Conservation (phyloP, 2,329 filamentous ascomycete species). For the Colletotrichum aenigma region DNA sequence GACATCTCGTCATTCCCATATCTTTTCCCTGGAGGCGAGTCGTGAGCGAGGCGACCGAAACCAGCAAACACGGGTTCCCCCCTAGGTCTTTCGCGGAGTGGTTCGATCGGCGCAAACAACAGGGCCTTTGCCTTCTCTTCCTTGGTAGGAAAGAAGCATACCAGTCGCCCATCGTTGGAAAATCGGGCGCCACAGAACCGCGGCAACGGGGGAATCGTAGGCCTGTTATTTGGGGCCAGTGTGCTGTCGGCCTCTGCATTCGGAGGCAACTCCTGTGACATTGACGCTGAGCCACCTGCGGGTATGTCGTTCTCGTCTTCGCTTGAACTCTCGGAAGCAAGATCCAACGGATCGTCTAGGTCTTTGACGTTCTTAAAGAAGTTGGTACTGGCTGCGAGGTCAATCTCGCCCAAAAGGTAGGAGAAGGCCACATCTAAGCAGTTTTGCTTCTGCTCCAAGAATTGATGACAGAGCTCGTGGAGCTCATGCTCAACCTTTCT, state of each 20-base stretch:
- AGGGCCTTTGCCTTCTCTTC: constrained; percentile 62
- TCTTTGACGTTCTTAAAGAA: constrained; percentile 70
- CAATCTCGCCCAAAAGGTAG: constrained; percentile 67
- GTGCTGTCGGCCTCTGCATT: constrained; percentile 59
- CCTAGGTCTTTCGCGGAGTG: constrained; percentile 52
- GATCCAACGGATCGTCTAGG: constrained; percentile 59
- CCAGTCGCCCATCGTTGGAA: constrained; percentile 64
- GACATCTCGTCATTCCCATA: constrained; percentile 54
- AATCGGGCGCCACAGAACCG: constrained; percentile 66
- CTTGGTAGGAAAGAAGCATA: constrained; percentile 73
- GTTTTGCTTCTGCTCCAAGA: constrained; percentile 62
- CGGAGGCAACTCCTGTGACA: constrained; percentile 65
- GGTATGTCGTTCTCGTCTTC: constrained; percentile 71
- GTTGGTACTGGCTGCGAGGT: constrained; percentile 63
- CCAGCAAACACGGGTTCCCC: constrained; percentile 62
- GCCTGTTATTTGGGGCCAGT: constrained; percentile 55
- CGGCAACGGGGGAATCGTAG: constrained; percentile 59
- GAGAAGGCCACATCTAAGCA: constrained; percentile 66
- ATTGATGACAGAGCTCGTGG: constrained; percentile 59
- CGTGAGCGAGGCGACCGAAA: constrained; percentile 59
- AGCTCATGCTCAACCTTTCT: constrained; percentile 59
- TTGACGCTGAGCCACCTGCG: constrained; percentile 57
- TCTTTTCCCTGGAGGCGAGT: constrained; percentile 52
- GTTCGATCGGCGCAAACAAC: constrained; percentile 50
- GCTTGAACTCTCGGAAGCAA: constrained; percentile 81